phyloP scores from a whole-genome alignment of 371 early-diverging fungal species.

The Rhizomucor pusillus region DNA sequence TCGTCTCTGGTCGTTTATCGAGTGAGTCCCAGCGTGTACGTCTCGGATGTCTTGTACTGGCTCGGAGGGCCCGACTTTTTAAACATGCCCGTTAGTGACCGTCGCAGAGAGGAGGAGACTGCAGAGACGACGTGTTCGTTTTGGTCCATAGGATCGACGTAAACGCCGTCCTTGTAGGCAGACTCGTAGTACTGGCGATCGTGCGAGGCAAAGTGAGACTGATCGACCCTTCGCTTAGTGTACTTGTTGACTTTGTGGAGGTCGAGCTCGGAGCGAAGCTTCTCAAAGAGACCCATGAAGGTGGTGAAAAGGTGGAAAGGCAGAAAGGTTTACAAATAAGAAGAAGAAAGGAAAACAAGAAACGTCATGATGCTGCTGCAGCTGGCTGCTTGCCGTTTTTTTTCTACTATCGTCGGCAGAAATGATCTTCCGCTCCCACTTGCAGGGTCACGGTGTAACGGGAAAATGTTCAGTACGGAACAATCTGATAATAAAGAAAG shows the following conservation, averaged over 20 bases:
- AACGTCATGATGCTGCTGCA: too few species aligned
- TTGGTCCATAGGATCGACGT: constrained; percentile 13
- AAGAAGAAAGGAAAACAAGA: too few species aligned
- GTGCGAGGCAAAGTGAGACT: constrained; percentile 40
- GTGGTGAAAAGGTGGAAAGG: not conserved
- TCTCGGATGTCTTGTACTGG: constrained; percentile 38
- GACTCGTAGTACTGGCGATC: constrained; percentile 38
- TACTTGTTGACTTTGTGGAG: constrained; percentile 40
- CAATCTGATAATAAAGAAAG: too few species aligned
- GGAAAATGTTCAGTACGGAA: too few species aligned
- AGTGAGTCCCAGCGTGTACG: constrained; percentile 18
- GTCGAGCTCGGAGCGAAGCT: constrained; percentile 28
- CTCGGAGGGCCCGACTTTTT: constrained; percentile 15
- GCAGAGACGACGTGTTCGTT: too few species aligned
- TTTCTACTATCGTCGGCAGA: too few species aligned
- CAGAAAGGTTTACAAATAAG: too few species aligned
- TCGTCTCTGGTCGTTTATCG: too few species aligned
- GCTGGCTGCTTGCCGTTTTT: too few species aligned
- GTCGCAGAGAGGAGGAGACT: too few species aligned
- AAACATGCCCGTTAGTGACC: constrained; percentile 20
- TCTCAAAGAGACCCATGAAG: constrained; percentile 37
- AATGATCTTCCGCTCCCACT: too few species aligned
- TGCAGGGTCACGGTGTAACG: too few species aligned
- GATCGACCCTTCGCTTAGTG: constrained; percentile 36
- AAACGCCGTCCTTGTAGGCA: constrained; percentile 38